These are phyloP conservation scores for Hordeum marinum DNA, from an alignment of 176 grass and related monocot genomes.

Conservation along the genomic window DNA sequence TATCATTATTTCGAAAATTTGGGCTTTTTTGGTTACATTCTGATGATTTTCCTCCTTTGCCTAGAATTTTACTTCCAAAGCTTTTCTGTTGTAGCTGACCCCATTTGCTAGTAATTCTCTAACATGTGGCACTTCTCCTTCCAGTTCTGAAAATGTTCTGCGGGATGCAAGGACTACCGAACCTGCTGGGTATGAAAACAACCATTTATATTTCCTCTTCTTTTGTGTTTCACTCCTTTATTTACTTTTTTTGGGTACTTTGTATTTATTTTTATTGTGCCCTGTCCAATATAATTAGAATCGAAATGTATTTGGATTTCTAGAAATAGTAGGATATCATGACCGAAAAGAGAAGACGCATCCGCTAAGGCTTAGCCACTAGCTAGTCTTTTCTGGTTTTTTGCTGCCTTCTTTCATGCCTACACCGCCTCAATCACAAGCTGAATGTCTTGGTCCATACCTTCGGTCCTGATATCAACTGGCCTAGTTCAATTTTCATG, in stretches of 20 bases:
- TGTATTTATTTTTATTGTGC: not conserved
- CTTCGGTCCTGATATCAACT: not conserved
- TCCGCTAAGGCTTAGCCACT: not conserved
- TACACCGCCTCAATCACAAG: not conserved
- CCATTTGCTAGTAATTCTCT: not conserved
- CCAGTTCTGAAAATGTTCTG: conserved; percentile 36
- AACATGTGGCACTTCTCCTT: conserved; percentile 20
- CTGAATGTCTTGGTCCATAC: not conserved
- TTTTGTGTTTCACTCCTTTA: not conserved
- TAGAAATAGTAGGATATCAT: not conserved
- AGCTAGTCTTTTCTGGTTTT: not conserved
- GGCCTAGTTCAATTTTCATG: not conserved
- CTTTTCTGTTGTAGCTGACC: not conserved
- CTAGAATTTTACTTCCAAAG: not conserved
- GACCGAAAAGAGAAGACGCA: not conserved
- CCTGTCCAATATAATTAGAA: not conserved
- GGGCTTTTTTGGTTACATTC: not conserved
- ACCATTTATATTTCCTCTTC: not conserved
- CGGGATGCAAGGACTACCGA: conserved; percentile 26
- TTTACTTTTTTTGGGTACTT: not conserved
- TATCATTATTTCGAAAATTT: not conserved
- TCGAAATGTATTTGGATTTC: not conserved
- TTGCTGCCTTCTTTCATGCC: not conserved
- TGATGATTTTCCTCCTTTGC: not conserved
- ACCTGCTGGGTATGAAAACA: conserved; percentile 46